Evolutionary conservation across 2,329 filamentous ascomycete species (phyloP).

Genomic region (Hypoxylon sp.): DNA sequence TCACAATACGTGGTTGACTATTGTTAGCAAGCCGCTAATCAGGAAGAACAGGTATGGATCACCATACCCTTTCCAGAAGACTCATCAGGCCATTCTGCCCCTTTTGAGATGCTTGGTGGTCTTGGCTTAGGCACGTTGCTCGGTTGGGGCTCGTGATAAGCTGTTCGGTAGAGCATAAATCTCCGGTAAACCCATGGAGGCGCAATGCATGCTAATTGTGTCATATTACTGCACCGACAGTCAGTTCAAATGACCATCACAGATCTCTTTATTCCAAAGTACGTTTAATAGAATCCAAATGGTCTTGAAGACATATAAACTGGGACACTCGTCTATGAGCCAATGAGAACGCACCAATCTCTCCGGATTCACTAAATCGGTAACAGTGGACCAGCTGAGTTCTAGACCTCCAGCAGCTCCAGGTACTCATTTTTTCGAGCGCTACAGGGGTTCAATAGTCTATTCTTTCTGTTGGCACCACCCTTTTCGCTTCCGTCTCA

Average conservation of each 20-base stretch:
- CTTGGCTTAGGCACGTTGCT: constrained; percentile 32
- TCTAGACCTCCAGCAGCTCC: constrained; percentile 29
- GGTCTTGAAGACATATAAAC: neutral
- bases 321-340: neutral
- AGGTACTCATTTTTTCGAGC: neutral
- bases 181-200: neutral
- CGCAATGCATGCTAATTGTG: constrained; percentile 3
- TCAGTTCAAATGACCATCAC: neutral
- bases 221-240: neutral
- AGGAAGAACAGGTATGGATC: constrained; percentile 19
- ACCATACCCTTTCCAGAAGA: constrained; percentile 28
- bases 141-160: constrained; percentile 9
- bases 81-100: constrained; percentile 38
- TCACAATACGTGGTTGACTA: constrained; percentile 4
- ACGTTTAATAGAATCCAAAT: neutral
- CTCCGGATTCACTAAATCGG: constrained; percentile 34
- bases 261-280: neutral
- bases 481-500: constrained; percentile 32
- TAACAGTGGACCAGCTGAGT: constrained; percentile 14
- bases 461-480: constrained; percentile 18
- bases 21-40: constrained; percentile 3
- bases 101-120: constrained; percentile 38
- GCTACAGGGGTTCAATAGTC: constrained; percentile 14
- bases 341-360: constrained; percentile 32
- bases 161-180: constrained; percentile 5